Conservation (phyloP, 2,329 filamentous ascomycete genomes). For the Penicillium rolfsii region DNA sequence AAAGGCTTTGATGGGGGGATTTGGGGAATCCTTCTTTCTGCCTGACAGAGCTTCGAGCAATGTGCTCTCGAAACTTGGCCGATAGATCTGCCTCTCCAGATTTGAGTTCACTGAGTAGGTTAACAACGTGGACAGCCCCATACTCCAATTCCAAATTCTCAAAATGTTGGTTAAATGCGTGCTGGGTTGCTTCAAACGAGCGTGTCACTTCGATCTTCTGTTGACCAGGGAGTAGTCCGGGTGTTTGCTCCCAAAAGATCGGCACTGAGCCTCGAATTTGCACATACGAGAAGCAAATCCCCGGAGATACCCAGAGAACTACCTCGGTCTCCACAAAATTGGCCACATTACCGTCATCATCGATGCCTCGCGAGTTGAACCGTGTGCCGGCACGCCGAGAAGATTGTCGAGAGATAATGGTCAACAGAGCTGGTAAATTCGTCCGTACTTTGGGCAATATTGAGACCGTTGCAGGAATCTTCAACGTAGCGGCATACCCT, state of each 20-base stretch:
- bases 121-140: conserved; percentile 88
- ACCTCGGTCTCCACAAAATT: conserved; percentile 99
- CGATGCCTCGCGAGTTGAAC: conserved; percentile 96
- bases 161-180: conserved; percentile 94
- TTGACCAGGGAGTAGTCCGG: conserved; percentile 84
- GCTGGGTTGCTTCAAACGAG: conserved; percentile 86
- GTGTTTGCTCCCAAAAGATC: conserved; percentile 94
- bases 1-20: conserved; percentile 69
- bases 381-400: conserved; percentile 89
- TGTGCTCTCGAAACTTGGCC: conserved; percentile 75
- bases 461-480: conserved; percentile 75
- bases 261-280: conserved; percentile 93
- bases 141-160: conserved; percentile 83
- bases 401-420: conserved; percentile 87
- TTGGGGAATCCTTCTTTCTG: conserved; percentile 55
- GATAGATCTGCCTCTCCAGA: conserved; percentile 83
- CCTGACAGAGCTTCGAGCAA: conserved; percentile 73
- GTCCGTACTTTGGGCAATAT: conserved; percentile 68
- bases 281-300: conserved; percentile 85
- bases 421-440: conserved; percentile 80
- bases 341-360: conserved; percentile 95
- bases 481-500: conserved; percentile 86
- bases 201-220: conserved; percentile 93
- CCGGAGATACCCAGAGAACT: conserved; percentile 79
- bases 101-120: conserved; percentile 89